A percentile compares a stretch with the other conserved stretches of the same genome.
Evolutionary conservation across 1,284 basidiomycete species (phyloP).

Genomic region (Ceratobasidium sp.): DNA sequence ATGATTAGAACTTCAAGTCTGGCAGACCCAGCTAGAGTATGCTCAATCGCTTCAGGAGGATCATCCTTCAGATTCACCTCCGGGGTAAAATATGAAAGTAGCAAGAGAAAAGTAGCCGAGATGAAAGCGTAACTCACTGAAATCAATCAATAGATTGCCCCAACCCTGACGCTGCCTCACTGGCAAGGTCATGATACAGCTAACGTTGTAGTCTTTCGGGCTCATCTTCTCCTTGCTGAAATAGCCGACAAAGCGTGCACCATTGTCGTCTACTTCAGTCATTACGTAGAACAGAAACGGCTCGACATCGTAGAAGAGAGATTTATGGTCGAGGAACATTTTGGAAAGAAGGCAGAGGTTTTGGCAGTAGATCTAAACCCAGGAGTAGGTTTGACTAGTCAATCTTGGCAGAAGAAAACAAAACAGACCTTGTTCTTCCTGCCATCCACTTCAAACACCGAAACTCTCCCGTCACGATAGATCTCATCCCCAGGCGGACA

Average conservation of each 20-base stretch:
- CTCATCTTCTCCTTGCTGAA: slow-evolving; percentile 99
- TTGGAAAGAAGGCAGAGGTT: slow-evolving; percentile 98
- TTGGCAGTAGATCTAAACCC: slow-evolving; percentile 92
- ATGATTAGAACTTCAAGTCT: neutral
- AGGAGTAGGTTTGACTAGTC: neutral
- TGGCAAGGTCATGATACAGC: slow-evolving; percentile 99
- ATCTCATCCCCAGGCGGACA: slow-evolving; percentile 99
- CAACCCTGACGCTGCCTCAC: slow-evolving; percentile 93
- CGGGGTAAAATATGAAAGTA: neutral
- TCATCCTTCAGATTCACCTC: neutral
- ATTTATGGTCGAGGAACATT: slow-evolving; percentile 99
- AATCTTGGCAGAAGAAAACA: neutral
- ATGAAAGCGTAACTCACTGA: slow-evolving; percentile 72
- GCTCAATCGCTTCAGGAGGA: neutral
- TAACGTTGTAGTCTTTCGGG: slow-evolving; percentile 95
- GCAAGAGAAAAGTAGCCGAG: slow-evolving; percentile 8
- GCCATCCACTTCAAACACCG: slow-evolving; percentile 98
- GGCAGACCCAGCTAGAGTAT: neutral
- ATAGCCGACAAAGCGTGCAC: slow-evolving; percentile 96
- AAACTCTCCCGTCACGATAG: slow-evolving; percentile 87
- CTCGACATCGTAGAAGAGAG: slow-evolving; percentile 99
- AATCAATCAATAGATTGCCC: slow-evolving; percentile 95
- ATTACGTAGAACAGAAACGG: slow-evolving; percentile 99
- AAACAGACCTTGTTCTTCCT: slow-evolving; percentile 88
- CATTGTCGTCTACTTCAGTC: slow-evolving; percentile 87